Percentiles rank a stretch among this genome's conserved stretches.
phyloP scores from a whole-genome alignment of 2,329 filamentous ascomycete species.

The Daldinia eschscholtzii region DNA sequence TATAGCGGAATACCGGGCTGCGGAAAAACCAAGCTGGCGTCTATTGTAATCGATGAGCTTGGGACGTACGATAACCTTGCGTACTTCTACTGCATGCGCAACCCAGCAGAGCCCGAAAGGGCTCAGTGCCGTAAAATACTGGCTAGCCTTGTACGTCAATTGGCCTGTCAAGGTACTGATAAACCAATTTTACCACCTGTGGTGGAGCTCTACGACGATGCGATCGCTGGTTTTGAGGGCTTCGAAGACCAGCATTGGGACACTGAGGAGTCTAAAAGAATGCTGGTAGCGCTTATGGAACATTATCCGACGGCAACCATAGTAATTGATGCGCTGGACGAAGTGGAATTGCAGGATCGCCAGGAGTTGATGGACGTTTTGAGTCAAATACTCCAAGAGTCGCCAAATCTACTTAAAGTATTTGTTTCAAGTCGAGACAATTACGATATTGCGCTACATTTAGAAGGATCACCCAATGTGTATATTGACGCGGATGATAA shows the following conservation, averaged over 20 bases:
- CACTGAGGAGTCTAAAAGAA: background rate
- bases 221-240: background rate
- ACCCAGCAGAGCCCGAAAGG: background rate
- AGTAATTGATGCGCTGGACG: background rate
- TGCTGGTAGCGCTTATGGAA: background rate
- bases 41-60: background rate
- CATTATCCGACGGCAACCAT: background rate
- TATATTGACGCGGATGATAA: constrained; percentile 2
- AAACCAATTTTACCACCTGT: background rate
- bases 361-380: background rate
- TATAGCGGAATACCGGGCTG: background rate
- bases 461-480: background rate
- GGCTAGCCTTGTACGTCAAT: constrained; percentile 1
- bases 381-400: background rate
- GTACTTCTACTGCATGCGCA: constrained; percentile 3
- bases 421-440: constrained; percentile 2
- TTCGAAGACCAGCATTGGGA: constrained; percentile 4
- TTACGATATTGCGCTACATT: background rate
- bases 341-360: background rate
- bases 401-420: background rate
- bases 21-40: constrained; percentile 3
- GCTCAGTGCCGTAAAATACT: background rate
- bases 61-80: background rate
- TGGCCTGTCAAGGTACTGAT: background rate
- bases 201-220: background rate